A percentile compares a stretch with the other conserved stretches of the same genome.
Evolutionary conservation across 257 asterid genomes (phyloP).

Genomic region (Penstemon davidsonii): DNA sequence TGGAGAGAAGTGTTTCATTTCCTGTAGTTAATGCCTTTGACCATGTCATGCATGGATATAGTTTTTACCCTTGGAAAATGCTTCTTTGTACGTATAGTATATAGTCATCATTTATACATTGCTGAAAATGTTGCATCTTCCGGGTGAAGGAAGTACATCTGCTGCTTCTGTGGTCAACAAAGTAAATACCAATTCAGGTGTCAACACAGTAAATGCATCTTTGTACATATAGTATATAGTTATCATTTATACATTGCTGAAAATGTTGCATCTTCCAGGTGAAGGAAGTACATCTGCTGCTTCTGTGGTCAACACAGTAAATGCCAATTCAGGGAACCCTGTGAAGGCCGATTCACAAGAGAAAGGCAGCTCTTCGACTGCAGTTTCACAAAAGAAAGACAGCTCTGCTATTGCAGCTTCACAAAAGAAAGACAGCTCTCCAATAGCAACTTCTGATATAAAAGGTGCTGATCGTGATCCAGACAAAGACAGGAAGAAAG

Average conservation of each 20-base stretch:
- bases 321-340: constrained; percentile 50
- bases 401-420: neutral
- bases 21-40: neutral
- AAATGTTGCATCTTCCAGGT: constrained; percentile 33
- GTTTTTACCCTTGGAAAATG: neutral
- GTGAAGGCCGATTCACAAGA: constrained; percentile 51
- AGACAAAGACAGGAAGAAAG: constrained; percentile 88
- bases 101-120: constrained; percentile 3
- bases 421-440: constrained; percentile 64
- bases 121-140: neutral
- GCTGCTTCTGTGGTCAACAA: neutral
- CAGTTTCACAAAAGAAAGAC: constrained; percentile 56
- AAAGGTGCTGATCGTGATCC: constrained; percentile 56
- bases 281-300: constrained; percentile 60
- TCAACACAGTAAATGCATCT: no score
- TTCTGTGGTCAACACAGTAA: constrained; percentile 45
- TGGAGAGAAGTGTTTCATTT: neutral
- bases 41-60: neutral
- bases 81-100: neutral
- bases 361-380: constrained; percentile 38
- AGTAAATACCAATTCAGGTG: no score
- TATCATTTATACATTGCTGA: no score
- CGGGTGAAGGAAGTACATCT: neutral
- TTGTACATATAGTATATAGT: no score
- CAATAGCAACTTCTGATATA: constrained; percentile 59